Percentiles rank a stretch among this genome's conserved stretches.
Conservation (phyloP, 2,329 filamentous ascomycete species). For the Allantophomopsis cytisporea region DNA sequence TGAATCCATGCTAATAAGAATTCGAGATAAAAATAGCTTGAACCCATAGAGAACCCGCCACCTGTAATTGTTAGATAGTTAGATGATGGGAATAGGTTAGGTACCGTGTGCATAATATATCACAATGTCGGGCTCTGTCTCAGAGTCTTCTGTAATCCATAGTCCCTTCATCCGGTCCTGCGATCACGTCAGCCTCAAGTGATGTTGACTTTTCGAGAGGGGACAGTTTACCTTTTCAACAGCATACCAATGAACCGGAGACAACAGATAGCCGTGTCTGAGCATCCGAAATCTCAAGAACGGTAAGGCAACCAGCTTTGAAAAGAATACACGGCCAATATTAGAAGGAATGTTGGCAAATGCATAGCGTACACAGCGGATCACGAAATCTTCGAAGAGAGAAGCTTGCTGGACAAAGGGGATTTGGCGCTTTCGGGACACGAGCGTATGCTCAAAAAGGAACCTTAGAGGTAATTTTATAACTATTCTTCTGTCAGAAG, state of each 20-base stretch:
- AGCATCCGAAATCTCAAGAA: slow-evolving; percentile 67
- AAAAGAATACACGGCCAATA: slow-evolving; percentile 66
- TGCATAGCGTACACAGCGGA: slow-evolving; percentile 66
- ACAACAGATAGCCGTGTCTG: slow-evolving; percentile 51
- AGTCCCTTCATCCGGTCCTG: slow-evolving; percentile 44
- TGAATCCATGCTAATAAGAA: slow-evolving; percentile 63
- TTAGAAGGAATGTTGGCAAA: slow-evolving; percentile 57
- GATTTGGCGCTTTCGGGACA: slow-evolving; percentile 27
- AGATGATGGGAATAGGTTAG: neutral
- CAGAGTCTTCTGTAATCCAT: slow-evolving; percentile 52
- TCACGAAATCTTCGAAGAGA: slow-evolving; percentile 63
- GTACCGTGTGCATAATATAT: slow-evolving; percentile 70
- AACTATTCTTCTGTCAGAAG: slow-evolving; percentile 24
- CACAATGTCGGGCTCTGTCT: slow-evolving; percentile 56
- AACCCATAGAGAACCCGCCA: slow-evolving; percentile 76
- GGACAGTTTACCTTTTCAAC: slow-evolving; percentile 28
- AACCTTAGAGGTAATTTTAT: slow-evolving; percentile 44
- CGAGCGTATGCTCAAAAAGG: slow-evolving; percentile 41
- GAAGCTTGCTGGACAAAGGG: slow-evolving; percentile 58
- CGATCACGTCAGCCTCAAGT: slow-evolving; percentile 3
- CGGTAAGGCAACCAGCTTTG: slow-evolving; percentile 56
- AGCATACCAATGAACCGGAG: slow-evolving; percentile 51
- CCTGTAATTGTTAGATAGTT: slow-evolving; percentile 26
- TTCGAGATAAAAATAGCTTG: slow-evolving; percentile 72
- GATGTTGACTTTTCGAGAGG: too few relatives aligned